Percentiles rank a stretch among this genome's conserved stretches.
These are phyloP conservation scores for Ophiosphaerella herpotricha DNA, from an alignment of 2,329 filamentous ascomycete species.

Conservation along the genomic window DNA sequence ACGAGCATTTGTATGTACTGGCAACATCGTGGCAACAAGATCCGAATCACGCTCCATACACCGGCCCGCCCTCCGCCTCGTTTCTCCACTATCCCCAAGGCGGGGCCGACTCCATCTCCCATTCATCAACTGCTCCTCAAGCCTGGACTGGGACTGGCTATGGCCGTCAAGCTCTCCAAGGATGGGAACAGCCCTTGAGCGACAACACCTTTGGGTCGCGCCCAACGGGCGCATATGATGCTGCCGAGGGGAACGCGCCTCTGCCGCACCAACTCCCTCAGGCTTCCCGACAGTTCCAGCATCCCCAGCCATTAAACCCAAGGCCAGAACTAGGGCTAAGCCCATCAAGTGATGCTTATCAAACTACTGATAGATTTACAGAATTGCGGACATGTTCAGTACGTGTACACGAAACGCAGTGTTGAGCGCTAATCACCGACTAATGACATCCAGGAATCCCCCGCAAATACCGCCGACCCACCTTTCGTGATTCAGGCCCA, in stretches of 20 bases:
- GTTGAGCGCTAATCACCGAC: constrained; percentile 17
- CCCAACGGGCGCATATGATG: constrained; percentile 22
- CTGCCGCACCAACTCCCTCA: constrained; percentile 20
- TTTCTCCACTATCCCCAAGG: constrained; percentile 31
- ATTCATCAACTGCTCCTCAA: constrained; percentile 16
- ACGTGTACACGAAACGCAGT: constrained; percentile 20
- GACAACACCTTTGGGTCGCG: constrained; percentile 23
- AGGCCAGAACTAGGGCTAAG: constrained; percentile 12
- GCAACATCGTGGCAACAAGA: constrained; percentile 30
- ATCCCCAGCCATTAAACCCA: constrained; percentile 8
- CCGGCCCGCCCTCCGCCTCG: constrained; percentile 27
- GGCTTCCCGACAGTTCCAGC: constrained; percentile 19
- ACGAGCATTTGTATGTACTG: constrained; percentile 29
- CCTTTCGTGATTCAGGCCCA: constrained; percentile 26
- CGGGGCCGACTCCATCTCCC: constrained; percentile 30
- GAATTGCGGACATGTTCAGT: constrained; percentile 26
- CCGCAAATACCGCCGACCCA: constrained; percentile 26
- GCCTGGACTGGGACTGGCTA: constrained; percentile 24
- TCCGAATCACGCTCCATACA: constrained; percentile 25
- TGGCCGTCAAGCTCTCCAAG: constrained; percentile 18
- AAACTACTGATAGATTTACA: constrained; percentile 20
- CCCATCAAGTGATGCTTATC: constrained; percentile 13
- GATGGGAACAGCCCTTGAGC: constrained; percentile 21
- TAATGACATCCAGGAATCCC: constrained; percentile 27
- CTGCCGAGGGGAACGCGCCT: constrained; percentile 19